phyloP scores from a whole-genome alignment of 2,329 filamentous ascomycete species.

The Byssothecium circinans region DNA sequence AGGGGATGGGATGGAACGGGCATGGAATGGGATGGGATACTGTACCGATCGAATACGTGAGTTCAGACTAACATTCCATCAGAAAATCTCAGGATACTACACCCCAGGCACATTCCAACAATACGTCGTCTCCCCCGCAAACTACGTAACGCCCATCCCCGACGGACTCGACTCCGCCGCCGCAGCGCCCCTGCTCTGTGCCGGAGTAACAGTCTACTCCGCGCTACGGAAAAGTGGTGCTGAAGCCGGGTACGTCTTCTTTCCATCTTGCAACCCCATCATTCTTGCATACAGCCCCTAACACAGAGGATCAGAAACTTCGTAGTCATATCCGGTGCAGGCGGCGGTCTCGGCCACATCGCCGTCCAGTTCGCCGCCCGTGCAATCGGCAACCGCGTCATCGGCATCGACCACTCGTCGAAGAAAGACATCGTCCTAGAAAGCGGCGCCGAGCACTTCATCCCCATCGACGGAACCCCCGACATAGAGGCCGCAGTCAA shows the following conservation, averaged over 20 bases:
- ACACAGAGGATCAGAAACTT: slow-evolving; percentile 50
- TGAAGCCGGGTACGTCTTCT: slow-evolving; percentile 48
- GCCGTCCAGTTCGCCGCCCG: slow-evolving; percentile 61
- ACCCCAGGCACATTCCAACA: slow-evolving; percentile 74
- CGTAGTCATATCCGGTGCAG: slow-evolving; percentile 60
- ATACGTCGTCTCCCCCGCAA: slow-evolving; percentile 64
- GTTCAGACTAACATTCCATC: not conserved
- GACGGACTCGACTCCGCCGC: slow-evolving; percentile 60
- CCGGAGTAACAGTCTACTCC: slow-evolving; percentile 66
- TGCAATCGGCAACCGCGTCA: slow-evolving; percentile 66
- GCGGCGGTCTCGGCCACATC: slow-evolving; percentile 66
- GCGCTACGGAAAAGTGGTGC: slow-evolving; percentile 64
- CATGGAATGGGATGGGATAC: not conserved
- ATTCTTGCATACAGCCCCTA: not conserved
- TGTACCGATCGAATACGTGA: too few species aligned
- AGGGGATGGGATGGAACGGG: not conserved
- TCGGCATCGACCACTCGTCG: slow-evolving; percentile 65
- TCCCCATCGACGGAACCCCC: slow-evolving; percentile 60
- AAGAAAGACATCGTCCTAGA: slow-evolving; percentile 64
- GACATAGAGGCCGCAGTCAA: slow-evolving; percentile 59
- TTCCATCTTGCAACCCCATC: not conserved
- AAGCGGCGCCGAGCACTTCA: slow-evolving; percentile 67
- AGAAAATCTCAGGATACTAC: slow-evolving; percentile 65
- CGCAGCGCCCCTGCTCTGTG: slow-evolving; percentile 68
- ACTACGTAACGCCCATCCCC: slow-evolving; percentile 71